These are phyloP conservation scores for Tetrapisispora pingtungensis DNA, from an alignment of 805 yeast genomes.

Conservation along the genomic window DNA sequence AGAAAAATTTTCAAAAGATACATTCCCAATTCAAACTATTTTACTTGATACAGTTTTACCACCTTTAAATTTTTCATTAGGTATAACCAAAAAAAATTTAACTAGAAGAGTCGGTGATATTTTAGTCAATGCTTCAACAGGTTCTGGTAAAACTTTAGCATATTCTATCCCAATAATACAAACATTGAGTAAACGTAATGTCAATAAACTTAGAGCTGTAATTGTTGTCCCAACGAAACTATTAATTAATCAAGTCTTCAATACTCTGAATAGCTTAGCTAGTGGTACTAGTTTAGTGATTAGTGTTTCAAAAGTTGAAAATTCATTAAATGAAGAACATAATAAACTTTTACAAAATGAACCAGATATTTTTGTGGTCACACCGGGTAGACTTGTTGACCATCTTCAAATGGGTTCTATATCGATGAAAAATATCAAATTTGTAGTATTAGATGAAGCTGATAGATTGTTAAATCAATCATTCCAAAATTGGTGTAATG, in stretches of 20 bases:
- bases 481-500: slow-evolving; percentile 84
- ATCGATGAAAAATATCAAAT: slow-evolving; percentile 43
- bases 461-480: slow-evolving; percentile 76
- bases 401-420: slow-evolving; percentile 41
- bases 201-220: slow-evolving; percentile 66
- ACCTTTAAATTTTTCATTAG: slow-evolving; percentile 15
- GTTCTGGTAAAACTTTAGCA: slow-evolving; percentile 91
- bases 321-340: slow-evolving; percentile 54
- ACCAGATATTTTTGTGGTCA: slow-evolving; percentile 61
- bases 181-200: slow-evolving; percentile 47
- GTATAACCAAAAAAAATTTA: slow-evolving; percentile 27
- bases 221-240: slow-evolving; percentile 87
- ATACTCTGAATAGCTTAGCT: slow-evolving; percentile 48
- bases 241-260: slow-evolving; percentile 68
- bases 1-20: slow-evolving; percentile 16
- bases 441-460: slow-evolving; percentile 70
- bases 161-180: slow-evolving; percentile 79
- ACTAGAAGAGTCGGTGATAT: slow-evolving; percentile 64
- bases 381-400: slow-evolving; percentile 81
- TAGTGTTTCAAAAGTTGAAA: slow-evolving; percentile 50
- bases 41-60: slow-evolving; percentile 22
- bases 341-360: slow-evolving; percentile 34
- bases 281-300: slow-evolving; percentile 52
- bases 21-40: slow-evolving; percentile 29
- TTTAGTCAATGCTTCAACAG: slow-evolving; percentile 88